Evolutionary conservation across 2,329 filamentous ascomycete genomes (phyloP), one percentile per base, ranked within the genome.

Genomic region (Fusarium beomiforme): DNA sequence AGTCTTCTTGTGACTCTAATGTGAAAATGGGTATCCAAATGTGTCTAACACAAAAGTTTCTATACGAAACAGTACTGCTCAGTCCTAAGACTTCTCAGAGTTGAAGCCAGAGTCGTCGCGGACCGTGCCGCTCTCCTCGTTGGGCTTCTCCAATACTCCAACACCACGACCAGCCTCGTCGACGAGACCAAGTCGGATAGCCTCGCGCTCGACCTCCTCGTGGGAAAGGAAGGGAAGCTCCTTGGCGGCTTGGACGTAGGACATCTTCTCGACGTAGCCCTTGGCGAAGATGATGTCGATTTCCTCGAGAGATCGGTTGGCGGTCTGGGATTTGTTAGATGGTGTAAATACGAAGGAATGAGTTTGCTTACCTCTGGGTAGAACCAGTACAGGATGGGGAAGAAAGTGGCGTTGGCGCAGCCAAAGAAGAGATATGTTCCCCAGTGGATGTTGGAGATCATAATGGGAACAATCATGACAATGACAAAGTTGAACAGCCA

Each of bases 401-500:
- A 78, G 71, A 88, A 87, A 21, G 80, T 79, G 39, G 83, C 85
- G 78, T 87, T 88, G 73, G 86, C 83, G 14, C 83, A 79, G 5
- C 86, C 85, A 76, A 87, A 90, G 71, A 83, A 84, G 50, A 83
- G 78, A 3, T 84, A 79, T 0, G 87, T 84, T 58, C 86, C 86
- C 79, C 84, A 90, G 17, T 83, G 82, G 10, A 86, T 90, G 57
- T 87, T 86, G 64, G 87, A 80, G 24, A 92, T 86, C 37, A 92
- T 85, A 2, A 90, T 85, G 0, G 90, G 91, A 0, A 89, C 91
- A 31, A 92, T 86, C 73, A 92, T 85, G 37, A 91, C 89, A 56
- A 83, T 79, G 29, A 82, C 82, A 74, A 87, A 85, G 75, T 82
- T 82, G 65, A 79, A 80, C 6, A 81, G 78, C 85, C 91, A 93